phyloP scores from a whole-genome alignment of 1,139 yeast species.

The Williopsis jadinii region DNA sequence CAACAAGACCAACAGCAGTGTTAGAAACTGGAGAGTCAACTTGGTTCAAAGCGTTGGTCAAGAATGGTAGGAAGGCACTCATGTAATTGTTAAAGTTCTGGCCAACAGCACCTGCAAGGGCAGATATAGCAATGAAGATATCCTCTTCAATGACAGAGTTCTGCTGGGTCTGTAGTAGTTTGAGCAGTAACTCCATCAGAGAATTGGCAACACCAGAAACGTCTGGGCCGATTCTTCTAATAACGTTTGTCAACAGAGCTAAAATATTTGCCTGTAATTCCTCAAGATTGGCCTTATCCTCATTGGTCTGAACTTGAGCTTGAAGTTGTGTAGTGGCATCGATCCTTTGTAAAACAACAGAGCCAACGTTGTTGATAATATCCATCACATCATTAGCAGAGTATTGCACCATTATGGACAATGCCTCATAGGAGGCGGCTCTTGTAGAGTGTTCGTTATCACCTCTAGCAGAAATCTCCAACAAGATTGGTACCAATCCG shows the following conservation, averaged over 20 bases:
- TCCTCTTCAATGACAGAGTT: constrained; percentile 91
- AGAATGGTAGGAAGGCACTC: constrained; percentile 75
- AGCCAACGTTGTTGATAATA: constrained; percentile 64
- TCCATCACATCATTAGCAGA: constrained; percentile 68
- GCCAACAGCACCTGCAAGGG: constrained; percentile 77
- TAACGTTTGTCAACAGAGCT: constrained; percentile 80
- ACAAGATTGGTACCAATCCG: constrained; percentile 59
- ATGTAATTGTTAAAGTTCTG: constrained; percentile 66
- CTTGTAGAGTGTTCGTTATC: constrained; percentile 88
- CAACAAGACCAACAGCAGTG: constrained; percentile 91
- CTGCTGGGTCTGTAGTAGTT: constrained; percentile 45
- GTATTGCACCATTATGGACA: constrained; percentile 72
- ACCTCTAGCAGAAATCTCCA: constrained; percentile 58
- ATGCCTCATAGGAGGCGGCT: constrained; percentile 93
- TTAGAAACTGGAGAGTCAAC: constrained; percentile 77
- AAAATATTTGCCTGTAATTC: constrained; percentile 85
- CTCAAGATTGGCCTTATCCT: constrained; percentile 71
- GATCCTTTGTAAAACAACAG: constrained; percentile 65
- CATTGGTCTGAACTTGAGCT: constrained; percentile 48
- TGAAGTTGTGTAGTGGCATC: constrained; percentile 56
- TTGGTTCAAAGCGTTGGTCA: constrained; percentile 71
- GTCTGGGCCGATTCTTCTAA: constrained; percentile 70
- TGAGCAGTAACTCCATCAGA: constrained; percentile 78
- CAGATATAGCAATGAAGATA: constrained; percentile 83
- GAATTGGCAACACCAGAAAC: constrained; percentile 69